Base-by-base conservation (phyloP, 2,329 filamentous ascomycete genomes). In the Alternaria ethzedia region DNA sequence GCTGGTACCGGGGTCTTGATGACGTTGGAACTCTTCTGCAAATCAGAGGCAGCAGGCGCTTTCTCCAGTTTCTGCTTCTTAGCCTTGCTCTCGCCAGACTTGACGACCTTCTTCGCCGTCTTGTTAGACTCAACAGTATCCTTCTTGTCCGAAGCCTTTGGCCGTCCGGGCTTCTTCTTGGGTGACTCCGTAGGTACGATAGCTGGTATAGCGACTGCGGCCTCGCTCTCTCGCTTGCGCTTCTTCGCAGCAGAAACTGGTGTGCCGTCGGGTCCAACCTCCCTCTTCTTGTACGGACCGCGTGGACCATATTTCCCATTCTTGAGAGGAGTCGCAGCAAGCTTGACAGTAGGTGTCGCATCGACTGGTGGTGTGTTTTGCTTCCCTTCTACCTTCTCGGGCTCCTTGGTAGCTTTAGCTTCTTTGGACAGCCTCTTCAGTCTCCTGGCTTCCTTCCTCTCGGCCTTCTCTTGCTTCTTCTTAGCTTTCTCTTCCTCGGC, bases 171-270 rank as follows among this genome's bases (percentile, higher is more conserved):
- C 45, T 57, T 64, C 32, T 43, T 66, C 44, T 20, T 54, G 4
- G 54, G 51, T 30, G 15, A 11, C 17, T 59, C 50, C 21, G 36
- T n/a, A 43, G 50, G n/a, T 47, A 45, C 59, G 36, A 20, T 20
- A 7, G 26, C n/a, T 17, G 55, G 41, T 6, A 32, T 12, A 17
- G 52, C 55, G 6, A 26, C 51, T 17, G 52, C 43, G 5, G 5
- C 57, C 26, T 63, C 52, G n/a, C 49, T 63, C 41, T 61, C 57
- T 51, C 67, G 61, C 56, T 74, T 73, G 36, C 69, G 66, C 61
- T 74, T 74, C 56, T 65, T 67, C 9, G 55, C 57, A 50, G 54
- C 59, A 50, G 64, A 54, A 5, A 43, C 61, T 2, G 57, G 41
- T 28, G n/a, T 54, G n/a, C 46, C 57, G 43, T 32, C 52, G 2